A percentile compares a stretch with the other conserved stretches of the same genome.
These are phyloP conservation scores for Candida michaelii DNA, from an alignment of 805 yeast species.

Conservation along the genomic window DNA sequence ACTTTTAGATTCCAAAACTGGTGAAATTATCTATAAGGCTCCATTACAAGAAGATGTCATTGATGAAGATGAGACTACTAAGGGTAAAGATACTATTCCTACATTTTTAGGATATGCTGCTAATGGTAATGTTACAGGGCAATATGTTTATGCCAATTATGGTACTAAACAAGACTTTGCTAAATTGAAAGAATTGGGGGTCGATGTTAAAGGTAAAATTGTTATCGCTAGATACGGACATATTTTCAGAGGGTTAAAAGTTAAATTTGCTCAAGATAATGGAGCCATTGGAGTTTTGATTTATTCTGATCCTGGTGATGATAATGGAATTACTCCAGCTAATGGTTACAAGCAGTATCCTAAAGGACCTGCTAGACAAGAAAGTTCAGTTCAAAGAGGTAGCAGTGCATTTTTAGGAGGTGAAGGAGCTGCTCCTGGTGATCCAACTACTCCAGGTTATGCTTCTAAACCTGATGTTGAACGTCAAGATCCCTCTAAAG, in stretches of 20 bases:
- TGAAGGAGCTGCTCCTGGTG: conserved; percentile 59
- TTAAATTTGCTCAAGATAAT: conserved; percentile 56
- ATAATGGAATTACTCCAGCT: conserved; percentile 50
- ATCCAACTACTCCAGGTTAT: conserved; percentile 76
- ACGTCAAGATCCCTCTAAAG: conserved; percentile 32
- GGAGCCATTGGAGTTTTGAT: conserved; percentile 66
- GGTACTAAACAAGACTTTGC: conserved; percentile 58
- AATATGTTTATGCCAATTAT: conserved; percentile 60
- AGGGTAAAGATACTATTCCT: conserved; percentile 39
- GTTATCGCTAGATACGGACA: conserved; percentile 56
- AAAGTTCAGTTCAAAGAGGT: conserved; percentile 60
- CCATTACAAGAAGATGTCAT: conserved; percentile 50
- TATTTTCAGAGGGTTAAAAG: conserved; percentile 55
- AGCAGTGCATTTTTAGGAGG: conserved; percentile 57
- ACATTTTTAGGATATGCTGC: conserved; percentile 67
- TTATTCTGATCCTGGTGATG: conserved; percentile 61
- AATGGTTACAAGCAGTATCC: conserved; percentile 63
- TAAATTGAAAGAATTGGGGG: conserved; percentile 34
- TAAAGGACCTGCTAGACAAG: conserved; percentile 64
- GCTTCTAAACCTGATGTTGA: conserved; percentile 49
- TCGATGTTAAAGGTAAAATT: conserved; percentile 53
- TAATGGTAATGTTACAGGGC: conserved; percentile 56
- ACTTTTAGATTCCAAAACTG: conserved; percentile 30
- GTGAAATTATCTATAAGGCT: conserved; percentile 44
- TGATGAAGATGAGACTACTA: conserved; percentile 39